Base-by-base conservation (phyloP, 495 filamentous ascomycete genomes). In the Staphylotrichum tortipilum region DNA sequence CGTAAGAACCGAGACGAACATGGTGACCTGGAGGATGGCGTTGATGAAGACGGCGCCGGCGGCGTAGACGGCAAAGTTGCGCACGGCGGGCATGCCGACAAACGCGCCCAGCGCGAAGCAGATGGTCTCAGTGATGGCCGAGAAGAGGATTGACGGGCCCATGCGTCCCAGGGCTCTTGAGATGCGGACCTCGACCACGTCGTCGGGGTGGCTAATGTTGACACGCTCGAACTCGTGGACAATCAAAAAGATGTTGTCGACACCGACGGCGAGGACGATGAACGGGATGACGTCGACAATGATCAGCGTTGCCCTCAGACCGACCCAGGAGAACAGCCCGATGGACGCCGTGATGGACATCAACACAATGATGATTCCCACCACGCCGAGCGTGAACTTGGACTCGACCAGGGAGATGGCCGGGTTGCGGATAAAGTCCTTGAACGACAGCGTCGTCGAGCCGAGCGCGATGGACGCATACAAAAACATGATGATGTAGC, bases 271-370 rank as follows among this genome's bases (percentile, higher is more conserved):
- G 10, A 98, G 70, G 11, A 98, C 90, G 53, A 98, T 81, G 66
- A 98, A 98, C 0, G 92, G 92, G 50, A 98, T 98, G 53, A 98
- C 92, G 61, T 98, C 92, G 7, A 94, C 91, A 55, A 98, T 97
- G 60, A 98, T 97, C 52, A 98, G 70, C 3, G 92, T 98, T 26
- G 88, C 94, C 66, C 91, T 95, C 57, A 97, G 77, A 7, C 88
- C 89, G 24, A 79, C 75, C 49, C 85, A 89, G 0, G 90, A 95
- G 60, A 96, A 98, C 28, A 97, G 65, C 9, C 92, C 92, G 44
- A 97, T 87, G 8, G 89, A 95, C 12, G 94, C 86, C 17, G 87
- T 89, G 26, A 98, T 94, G 14, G 89, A 95, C 89, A 97, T 95
- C 51, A 98, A 66, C 18, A 98, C 92, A 51, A 98, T 98, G 28